A percentile compares a stretch with the other conserved stretches of the same genome.
Evolutionary conservation across 176 grass and related monocot species (phyloP).

Genomic region (Urochloa ruziziensis): DNA sequence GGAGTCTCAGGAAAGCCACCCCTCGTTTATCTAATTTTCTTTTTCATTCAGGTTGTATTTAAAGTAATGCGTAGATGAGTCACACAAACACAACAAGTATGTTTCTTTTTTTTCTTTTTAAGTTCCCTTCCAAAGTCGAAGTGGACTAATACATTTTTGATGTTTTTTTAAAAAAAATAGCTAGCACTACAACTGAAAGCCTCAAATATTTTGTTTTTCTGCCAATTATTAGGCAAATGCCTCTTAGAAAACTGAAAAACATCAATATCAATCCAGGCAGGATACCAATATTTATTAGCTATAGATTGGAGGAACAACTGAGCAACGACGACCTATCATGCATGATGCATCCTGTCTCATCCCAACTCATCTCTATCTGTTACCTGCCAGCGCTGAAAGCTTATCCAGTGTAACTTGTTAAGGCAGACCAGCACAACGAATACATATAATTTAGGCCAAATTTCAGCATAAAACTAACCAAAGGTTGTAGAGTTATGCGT

Average conservation of each 20-base stretch:
- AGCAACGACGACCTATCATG: background rate
- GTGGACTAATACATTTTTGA: too few relatives aligned
- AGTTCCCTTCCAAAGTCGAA: too few relatives aligned
- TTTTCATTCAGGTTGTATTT: background rate
- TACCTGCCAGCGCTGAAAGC: background rate
- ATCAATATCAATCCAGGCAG: background rate
- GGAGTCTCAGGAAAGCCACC: background rate
- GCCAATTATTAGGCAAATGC: too few relatives aligned
- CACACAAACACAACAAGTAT: too few relatives aligned
- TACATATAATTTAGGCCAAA: constrained; percentile 22
- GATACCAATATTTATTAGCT: background rate
- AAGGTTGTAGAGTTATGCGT: background rate
- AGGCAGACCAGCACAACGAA: background rate
- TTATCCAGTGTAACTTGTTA: constrained; percentile 25
- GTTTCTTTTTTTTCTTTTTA: too few relatives aligned
- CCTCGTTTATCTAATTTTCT: background rate
- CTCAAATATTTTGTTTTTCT: too few relatives aligned
- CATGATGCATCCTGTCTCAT: background rate
- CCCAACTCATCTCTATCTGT: background rate
- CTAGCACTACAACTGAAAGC: too few relatives aligned
- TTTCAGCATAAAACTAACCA: background rate
- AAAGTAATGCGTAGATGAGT: too few relatives aligned
- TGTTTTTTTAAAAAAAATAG: too few relatives aligned
- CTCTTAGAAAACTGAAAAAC: background rate
- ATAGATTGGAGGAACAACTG: constrained; percentile 3